phyloP scores from a whole-genome alignment of 148 eudicot genomes.

The Rhododendron kiyosumense region DNA sequence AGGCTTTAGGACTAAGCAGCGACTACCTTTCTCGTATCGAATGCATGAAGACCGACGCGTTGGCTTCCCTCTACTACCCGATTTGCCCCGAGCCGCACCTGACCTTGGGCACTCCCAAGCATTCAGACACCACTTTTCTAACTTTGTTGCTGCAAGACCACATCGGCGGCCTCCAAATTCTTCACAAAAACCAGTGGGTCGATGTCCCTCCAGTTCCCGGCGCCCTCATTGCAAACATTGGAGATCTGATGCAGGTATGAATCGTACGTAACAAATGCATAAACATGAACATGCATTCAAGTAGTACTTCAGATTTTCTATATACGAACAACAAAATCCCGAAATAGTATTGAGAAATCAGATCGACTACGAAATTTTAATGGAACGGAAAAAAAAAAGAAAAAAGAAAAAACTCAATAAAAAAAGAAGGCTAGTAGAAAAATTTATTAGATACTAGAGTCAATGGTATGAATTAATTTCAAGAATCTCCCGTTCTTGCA shows the following conservation, averaged over 20 bases:
- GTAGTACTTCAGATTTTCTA: background rate
- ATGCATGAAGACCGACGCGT: constrained; percentile 48
- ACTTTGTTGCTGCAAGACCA: constrained; percentile 55
- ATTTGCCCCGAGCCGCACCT: constrained; percentile 70
- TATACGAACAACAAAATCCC: too few relatives aligned
- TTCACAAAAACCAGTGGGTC: constrained; percentile 50
- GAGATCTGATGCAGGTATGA: constrained; percentile 60
- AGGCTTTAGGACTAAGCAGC: constrained; percentile 52
- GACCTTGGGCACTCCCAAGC: constrained; percentile 54
- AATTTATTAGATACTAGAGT: too few relatives aligned
- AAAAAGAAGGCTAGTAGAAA: too few relatives aligned
- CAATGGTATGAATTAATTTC: too few relatives aligned
- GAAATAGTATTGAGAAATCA: too few relatives aligned
- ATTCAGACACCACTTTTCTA: constrained; percentile 60
- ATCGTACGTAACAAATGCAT: background rate
- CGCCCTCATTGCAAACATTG: constrained; percentile 62
- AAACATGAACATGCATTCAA: background rate
- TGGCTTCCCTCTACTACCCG: constrained; percentile 68
- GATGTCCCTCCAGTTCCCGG: constrained; percentile 55
- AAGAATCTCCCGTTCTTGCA: too few relatives aligned
- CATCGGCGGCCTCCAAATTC: constrained; percentile 62
- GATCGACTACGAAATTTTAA: too few relatives aligned
- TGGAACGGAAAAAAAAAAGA: too few relatives aligned
- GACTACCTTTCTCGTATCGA: constrained; percentile 34
- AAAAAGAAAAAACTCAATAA: too few relatives aligned